These are phyloP conservation scores for Entomortierella lignicola DNA, from an alignment of 192 early-diverging fungal species.

Conservation along the genomic window DNA sequence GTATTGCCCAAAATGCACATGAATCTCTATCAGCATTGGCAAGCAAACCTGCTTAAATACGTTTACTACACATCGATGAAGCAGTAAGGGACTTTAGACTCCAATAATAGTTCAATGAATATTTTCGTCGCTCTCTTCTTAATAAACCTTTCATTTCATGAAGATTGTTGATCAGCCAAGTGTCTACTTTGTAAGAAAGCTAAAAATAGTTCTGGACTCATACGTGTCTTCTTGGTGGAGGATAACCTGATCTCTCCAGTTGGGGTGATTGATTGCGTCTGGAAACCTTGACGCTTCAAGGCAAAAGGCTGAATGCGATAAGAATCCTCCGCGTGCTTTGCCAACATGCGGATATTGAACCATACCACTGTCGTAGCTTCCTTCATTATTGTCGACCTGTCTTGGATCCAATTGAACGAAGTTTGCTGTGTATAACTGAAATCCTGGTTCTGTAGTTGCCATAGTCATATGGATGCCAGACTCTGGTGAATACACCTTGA, in stretches of 20 bases:
- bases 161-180: too few relatives aligned
- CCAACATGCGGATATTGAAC: slow-evolving; percentile 44
- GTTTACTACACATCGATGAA: neutral
- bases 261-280: slow-evolving; percentile 71
- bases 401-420: slow-evolving; percentile 60
- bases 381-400: slow-evolving; percentile 35
- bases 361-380: slow-evolving; percentile 14
- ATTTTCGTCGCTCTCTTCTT: too few relatives aligned
- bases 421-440: slow-evolving; percentile 91
- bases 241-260: slow-evolving; percentile 66
- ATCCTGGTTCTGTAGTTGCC: slow-evolving; percentile 74
- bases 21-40: neutral
- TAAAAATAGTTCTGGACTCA: slow-evolving; percentile 59
- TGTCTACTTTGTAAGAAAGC: slow-evolving; percentile 51
- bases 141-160: too few relatives aligned
- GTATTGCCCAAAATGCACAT: slow-evolving; percentile 17
- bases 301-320: slow-evolving; percentile 73
- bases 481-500: slow-evolving; percentile 61
- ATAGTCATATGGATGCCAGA: slow-evolving; percentile 73
- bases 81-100: neutral
- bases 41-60: slow-evolving; percentile 1
- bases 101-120: neutral
- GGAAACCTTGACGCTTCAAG: slow-evolving; percentile 71
- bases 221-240: slow-evolving; percentile 64
- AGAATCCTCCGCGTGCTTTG: slow-evolving; percentile 33